Evolutionary conservation across 2,329 filamentous ascomycete species (phyloP).

Genomic region (Rugonectria rugulosa): DNA sequence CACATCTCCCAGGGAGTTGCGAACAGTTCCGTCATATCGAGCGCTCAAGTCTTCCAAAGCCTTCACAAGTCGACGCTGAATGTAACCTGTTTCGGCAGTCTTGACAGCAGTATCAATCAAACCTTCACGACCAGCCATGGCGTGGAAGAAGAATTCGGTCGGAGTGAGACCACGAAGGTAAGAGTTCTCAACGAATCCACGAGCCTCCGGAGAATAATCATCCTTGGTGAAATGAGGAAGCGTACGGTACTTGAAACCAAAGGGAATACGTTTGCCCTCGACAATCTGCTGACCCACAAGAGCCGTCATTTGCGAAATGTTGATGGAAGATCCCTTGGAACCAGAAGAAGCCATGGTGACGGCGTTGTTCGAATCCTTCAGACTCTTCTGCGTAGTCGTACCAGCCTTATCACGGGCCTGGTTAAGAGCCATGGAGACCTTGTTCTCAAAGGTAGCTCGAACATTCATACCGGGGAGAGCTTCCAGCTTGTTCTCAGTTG

Average conservation of each 20-base stretch:
- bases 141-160: constrained; percentile 99
- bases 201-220: constrained; percentile 95
- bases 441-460: constrained; percentile 96
- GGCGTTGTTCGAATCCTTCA: constrained; percentile 96
- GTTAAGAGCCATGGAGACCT: constrained; percentile 93
- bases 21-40: constrained; percentile 96
- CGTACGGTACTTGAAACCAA: constrained; percentile 98
- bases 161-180: constrained; percentile 96
- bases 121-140: constrained; percentile 99
- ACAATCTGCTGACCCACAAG: constrained; percentile 98
- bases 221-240: constrained; percentile 99
- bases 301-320: constrained; percentile 99
- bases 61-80: constrained; percentile 97
- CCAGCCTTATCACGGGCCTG: constrained; percentile 96
- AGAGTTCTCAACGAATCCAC: constrained; percentile 98
- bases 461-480: constrained; percentile 98
- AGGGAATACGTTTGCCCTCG: constrained; percentile 98
- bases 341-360: constrained; percentile 96
- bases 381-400: constrained; percentile 86
- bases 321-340: constrained; percentile 98
- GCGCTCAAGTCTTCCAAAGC: constrained; percentile 97
- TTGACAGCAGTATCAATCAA: constrained; percentile 99
- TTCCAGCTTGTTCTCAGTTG: constrained; percentile 88
- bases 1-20: constrained; percentile 95
- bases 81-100: constrained; percentile 98